Conservation (phyloP, 352 stramenopile species). For the Aphanomyces invadans region DNA sequence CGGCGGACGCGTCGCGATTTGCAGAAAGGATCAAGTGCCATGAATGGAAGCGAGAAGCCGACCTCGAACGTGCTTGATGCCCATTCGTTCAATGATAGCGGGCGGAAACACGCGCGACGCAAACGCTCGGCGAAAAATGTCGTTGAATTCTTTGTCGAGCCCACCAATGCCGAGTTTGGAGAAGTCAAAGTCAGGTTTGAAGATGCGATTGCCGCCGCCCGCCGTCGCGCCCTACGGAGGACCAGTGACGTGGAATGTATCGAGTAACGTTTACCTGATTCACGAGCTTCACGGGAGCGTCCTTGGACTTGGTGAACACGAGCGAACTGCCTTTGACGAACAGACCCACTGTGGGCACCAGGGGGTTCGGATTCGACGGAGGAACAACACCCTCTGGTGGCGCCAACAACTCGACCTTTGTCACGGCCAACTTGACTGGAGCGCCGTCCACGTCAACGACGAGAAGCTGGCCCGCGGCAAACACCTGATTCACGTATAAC, state of each 20-base stretch:
- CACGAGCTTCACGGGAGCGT: conserved; percentile 61
- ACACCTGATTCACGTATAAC: conserved; percentile 66
- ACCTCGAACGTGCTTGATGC: conserved; percentile 98
- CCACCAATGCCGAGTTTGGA: conserved; percentile 98
- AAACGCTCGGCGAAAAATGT: conserved; percentile 99
- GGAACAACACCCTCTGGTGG: not conserved
- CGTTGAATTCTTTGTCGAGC: conserved; percentile 98
- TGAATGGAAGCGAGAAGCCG: conserved; percentile 43
- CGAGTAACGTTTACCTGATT: conserved; percentile 39
- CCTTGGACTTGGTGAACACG: conserved; percentile 70
- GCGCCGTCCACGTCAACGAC: conserved; percentile 52
- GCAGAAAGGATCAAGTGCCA: conserved; percentile 64
- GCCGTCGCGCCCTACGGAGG: conserved; percentile 27
- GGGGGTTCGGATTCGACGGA: not conserved
- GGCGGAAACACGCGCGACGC: conserved; percentile 95
- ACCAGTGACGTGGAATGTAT: not conserved
- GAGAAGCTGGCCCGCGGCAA: conserved; percentile 65
- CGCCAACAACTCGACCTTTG: conserved; percentile 18
- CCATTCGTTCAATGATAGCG: conserved; percentile 94
- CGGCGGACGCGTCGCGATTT: too few species aligned
- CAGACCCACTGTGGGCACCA: conserved; percentile 16
- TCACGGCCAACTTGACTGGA: conserved; percentile 24
- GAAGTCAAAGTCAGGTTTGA: conserved; percentile 98
- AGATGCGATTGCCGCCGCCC: conserved; percentile 77
- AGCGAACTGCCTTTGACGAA: conserved; percentile 27